Evolutionary conservation across 768 basidiomycete species (phyloP), one percentile per base, ranked within the genome.

Genomic region (Suillus tomentosus): DNA sequence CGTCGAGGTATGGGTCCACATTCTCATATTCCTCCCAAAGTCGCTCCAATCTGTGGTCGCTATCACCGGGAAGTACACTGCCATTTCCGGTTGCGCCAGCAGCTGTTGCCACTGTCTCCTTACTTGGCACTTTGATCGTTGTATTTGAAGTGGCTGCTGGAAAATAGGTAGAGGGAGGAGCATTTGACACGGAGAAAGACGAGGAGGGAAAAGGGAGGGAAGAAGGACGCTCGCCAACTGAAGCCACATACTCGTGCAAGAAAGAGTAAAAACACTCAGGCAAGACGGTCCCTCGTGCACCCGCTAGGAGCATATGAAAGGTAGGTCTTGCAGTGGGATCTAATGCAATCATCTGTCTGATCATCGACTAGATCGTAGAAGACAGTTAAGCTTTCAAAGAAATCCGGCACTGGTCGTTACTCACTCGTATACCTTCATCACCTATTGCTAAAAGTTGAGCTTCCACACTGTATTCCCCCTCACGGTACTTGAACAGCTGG

Each of bases 241-340:
- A 88, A 3, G 88, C 84, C 63, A 93, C 85, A 68, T 97, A 98
- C 69, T 91, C 92, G 73, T 96, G 92, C 11, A 99, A 82, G 78
- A 96, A 98, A 3, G 94, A 91, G 77, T 97, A 98, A 76, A 99
- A 99, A 37, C 87, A 87, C 70, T 96, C 94, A 0, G 96, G 95
- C 67, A 99, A 92, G 55, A 96, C 88, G 10, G 83, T 83, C 0
- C 88, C 92, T 53, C 94, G 85, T 4, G 88, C 90, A 1, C 81
- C 85, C 34, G 91, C 86, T 45, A 99, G 79, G 8, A 95, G 79
- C 2, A 82, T 84, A 70, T 93, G 91, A 74, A 96, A 98, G 1
- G 90, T 85, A 3, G 94, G 94, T 14, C 97, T 85, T 3, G 83
- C 79, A 0, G 80, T 67, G 0, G 96, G 90, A 65, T 96, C 88